Evolutionary conservation across 1,284 basidiomycete species (phyloP).

Genomic region (Moesziomyces parantarcticus): DNA sequence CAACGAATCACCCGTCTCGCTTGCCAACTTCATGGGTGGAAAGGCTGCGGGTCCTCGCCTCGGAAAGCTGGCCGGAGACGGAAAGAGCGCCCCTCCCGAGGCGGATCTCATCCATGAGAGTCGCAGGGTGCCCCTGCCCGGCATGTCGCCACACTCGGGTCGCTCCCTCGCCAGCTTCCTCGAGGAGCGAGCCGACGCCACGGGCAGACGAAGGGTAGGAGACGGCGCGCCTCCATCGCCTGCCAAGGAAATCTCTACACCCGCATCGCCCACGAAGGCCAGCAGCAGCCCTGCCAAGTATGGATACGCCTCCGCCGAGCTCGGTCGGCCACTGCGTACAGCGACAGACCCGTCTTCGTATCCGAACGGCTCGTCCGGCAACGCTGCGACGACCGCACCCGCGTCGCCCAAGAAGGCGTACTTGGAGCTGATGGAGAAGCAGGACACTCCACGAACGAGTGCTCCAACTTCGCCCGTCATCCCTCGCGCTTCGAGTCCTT

Average conservation of each 20-base stretch:
- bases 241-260: constrained; percentile 9
- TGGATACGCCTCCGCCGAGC: constrained; percentile 31
- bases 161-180: constrained; percentile 60
- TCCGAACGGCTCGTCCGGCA: constrained; percentile 8
- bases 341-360: constrained; percentile 1
- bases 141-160: constrained; percentile 41
- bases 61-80: constrained; percentile 62
- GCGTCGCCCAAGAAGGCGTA: constrained; percentile 47
- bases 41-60: constrained; percentile 60
- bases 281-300: constrained; percentile 42
- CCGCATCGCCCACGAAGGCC: constrained; percentile 19
- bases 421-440: constrained; percentile 44
- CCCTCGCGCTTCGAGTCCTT: constrained; percentile 46
- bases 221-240: constrained; percentile 24
- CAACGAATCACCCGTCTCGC: constrained; percentile 54
- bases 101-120: constrained; percentile 54
- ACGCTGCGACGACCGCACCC: constrained; percentile 8
- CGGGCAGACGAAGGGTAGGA: constrained; percentile 10
- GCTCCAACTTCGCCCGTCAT: constrained; percentile 36
- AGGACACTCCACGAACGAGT: constrained; percentile 17
- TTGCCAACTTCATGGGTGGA: constrained; percentile 66
- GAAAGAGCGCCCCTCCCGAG: constrained; percentile 59
- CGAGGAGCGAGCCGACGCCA: constrained; percentile 49
- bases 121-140: constrained; percentile 47
- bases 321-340: constrained; percentile 18